Percentiles rank a stretch among this genome's conserved stretches.
These are phyloP conservation scores for Syncephalastrum sp. DNA, from an alignment of 371 early-diverging fungal genomes.

Conservation along the genomic window DNA sequence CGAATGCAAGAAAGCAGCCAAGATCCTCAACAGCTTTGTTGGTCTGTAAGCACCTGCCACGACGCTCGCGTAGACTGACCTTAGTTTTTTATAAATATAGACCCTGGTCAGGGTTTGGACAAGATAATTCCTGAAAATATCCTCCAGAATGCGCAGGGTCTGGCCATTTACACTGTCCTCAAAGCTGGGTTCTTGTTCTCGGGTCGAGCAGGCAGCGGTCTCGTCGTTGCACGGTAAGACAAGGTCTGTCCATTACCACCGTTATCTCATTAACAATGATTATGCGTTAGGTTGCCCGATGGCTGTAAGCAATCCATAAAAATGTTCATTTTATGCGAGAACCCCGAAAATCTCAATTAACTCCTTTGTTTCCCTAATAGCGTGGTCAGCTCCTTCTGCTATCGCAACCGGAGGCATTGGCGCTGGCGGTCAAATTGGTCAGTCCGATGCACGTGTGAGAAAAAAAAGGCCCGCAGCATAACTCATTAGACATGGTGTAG, in stretches of 20 bases:
- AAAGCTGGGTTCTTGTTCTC: slow-evolving; percentile 94
- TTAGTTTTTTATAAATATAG: slow-evolving; percentile 19
- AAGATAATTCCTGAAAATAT: slow-evolving; percentile 78
- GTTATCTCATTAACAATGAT: neutral
- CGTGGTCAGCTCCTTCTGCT: slow-evolving; percentile 81
- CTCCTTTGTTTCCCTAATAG: slow-evolving; percentile 14
- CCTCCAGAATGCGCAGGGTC: slow-evolving; percentile 80
- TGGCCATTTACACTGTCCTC: slow-evolving; percentile 90
- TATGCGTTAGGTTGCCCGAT: slow-evolving; percentile 11
- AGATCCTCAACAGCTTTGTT: slow-evolving; percentile 76
- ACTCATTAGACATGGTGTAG: slow-evolving; percentile 12
- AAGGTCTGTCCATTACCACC: neutral
- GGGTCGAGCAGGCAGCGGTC: slow-evolving; percentile 88
- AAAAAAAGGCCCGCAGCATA: neutral
- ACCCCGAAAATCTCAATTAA: no score
- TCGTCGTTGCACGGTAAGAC: slow-evolving; percentile 78
- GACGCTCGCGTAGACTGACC: neutral
- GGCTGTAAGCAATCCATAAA: slow-evolving; percentile 3
- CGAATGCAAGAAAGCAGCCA: slow-evolving; percentile 77
- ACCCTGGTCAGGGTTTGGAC: slow-evolving; percentile 70
- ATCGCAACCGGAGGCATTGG: slow-evolving; percentile 80
- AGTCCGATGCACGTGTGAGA: neutral
- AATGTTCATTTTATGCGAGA: neutral
- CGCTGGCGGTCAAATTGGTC: slow-evolving; percentile 55
- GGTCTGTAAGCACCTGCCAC: slow-evolving; percentile 35